Conservation (phyloP, 768 basidiomycete genomes). For the Coprinellus micaceus region DNA sequence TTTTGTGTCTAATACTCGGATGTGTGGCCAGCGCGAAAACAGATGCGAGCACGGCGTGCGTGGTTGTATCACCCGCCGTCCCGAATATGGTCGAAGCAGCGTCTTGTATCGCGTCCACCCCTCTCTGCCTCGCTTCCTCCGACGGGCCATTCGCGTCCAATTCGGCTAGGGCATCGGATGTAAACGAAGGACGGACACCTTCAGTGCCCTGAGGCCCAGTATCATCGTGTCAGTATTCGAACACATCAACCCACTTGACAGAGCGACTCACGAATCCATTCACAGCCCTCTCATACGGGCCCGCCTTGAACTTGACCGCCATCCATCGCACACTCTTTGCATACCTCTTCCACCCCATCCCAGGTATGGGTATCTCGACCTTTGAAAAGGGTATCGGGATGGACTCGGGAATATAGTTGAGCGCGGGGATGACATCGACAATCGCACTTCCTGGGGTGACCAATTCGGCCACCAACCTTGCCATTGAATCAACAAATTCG, state of each 20-base stretch:
- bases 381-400: too few species aligned
- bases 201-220: background rate
- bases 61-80: constrained; percentile 27
- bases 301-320: background rate
- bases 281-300: constrained; percentile 5
- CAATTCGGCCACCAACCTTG: constrained; percentile 14
- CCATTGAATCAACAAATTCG: constrained; percentile 12
- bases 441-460: constrained; percentile 16
- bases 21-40: constrained; percentile 38
- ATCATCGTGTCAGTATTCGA: background rate
- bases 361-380: too few species aligned
- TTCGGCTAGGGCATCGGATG: constrained; percentile 5
- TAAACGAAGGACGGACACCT: constrained; percentile 7
- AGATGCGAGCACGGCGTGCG: constrained; percentile 26
- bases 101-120: constrained; percentile 24
- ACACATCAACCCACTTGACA: too few species aligned
- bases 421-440: constrained; percentile 18
- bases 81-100: constrained; percentile 37
- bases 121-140: constrained; percentile 15
- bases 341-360: constrained; percentile 28
- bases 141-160: background rate
- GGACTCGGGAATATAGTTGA: constrained; percentile 27
- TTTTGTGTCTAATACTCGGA: constrained; percentile 34
- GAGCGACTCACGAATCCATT: constrained; percentile 3
- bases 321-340: constrained; percentile 22